A percentile compares a stretch with the other conserved stretches of the same genome.
These are phyloP conservation scores for Wickerhamiella domercqiae DNA, from an alignment of 805 yeast species.

Conservation along the genomic window DNA sequence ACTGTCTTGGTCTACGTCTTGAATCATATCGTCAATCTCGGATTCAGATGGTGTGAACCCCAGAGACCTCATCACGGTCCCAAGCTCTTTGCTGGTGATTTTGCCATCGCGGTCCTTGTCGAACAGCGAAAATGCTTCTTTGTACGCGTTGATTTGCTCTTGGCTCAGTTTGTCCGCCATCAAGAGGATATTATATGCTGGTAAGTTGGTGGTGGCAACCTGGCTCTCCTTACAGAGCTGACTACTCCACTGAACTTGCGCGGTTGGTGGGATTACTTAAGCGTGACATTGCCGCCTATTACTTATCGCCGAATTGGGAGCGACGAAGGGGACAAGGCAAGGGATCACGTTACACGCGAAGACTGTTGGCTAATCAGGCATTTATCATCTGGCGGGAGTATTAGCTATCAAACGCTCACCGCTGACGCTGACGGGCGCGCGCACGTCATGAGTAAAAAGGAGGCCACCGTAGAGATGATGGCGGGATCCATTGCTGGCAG, in stretches of 20 bases:
- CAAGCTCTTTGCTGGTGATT: slow-evolving; percentile 88
- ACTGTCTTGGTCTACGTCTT: slow-evolving; percentile 91
- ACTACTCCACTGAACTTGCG: too few relatives aligned
- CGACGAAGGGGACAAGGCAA: too few relatives aligned
- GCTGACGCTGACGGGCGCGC: too few relatives aligned
- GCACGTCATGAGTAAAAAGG: neutral
- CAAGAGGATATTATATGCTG: neutral
- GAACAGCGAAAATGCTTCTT: slow-evolving; percentile 93
- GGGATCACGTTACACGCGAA: too few relatives aligned
- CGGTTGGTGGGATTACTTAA: too few relatives aligned
- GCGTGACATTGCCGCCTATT: too few relatives aligned
- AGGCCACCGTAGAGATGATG: slow-evolving; percentile 14
- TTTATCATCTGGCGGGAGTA: too few relatives aligned
- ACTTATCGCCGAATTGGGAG: too few relatives aligned
- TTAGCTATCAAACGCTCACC: too few relatives aligned
- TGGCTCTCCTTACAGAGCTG: too few relatives aligned
- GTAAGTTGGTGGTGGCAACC: too few relatives aligned
- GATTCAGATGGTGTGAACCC: slow-evolving; percentile 95
- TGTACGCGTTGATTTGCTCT: slow-evolving; percentile 92
- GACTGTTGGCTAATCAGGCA: too few relatives aligned
- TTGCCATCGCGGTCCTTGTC: slow-evolving; percentile 94
- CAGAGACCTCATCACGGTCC: slow-evolving; percentile 97
- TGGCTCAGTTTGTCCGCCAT: slow-evolving; percentile 78
- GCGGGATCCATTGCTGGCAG: slow-evolving; percentile 50
- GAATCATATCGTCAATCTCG: slow-evolving; percentile 91